Percentiles rank a stretch among this genome's conserved stretches.
These are phyloP conservation scores for Meyerozyma elateridarum DNA, from an alignment of 1,139 yeast species.

Conservation along the genomic window DNA sequence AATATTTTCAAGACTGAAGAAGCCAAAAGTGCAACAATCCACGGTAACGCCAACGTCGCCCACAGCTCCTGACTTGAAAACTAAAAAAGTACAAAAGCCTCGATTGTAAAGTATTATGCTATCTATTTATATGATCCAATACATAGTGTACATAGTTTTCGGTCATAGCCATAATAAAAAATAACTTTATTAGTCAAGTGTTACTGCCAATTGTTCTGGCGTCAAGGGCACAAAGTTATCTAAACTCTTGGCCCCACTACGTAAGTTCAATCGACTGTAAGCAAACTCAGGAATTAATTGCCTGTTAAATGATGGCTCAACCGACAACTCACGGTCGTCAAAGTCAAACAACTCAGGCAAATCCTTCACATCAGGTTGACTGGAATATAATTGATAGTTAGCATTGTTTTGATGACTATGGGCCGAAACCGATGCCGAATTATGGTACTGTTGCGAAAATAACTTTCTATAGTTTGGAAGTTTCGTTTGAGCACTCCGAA, in stretches of 20 bases:
- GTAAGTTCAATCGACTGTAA: constrained; percentile 23
- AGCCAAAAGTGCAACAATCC: constrained; percentile 4
- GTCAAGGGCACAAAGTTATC: constrained; percentile 33
- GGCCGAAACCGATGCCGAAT: constrained; percentile 12
- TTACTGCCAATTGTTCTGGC: constrained; percentile 30
- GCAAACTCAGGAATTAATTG: constrained; percentile 41
- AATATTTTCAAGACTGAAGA: constrained; percentile 23
- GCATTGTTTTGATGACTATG: constrained; percentile 24
- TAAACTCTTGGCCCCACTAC: constrained; percentile 20
- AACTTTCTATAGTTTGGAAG: constrained; percentile 52
- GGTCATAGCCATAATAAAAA: background rate
- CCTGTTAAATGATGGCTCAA: constrained; percentile 31
- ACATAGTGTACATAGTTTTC: constrained; percentile 2
- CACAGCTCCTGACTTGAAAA: background rate
- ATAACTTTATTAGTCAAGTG: constrained; percentile 25
- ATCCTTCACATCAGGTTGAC: constrained; percentile 38
- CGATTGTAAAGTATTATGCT: constrained; percentile 2
- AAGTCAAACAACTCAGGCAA: constrained; percentile 48
- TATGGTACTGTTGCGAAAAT: constrained; percentile 34
- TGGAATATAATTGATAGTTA: constrained; percentile 33
- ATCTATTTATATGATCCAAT: constrained; percentile 1
- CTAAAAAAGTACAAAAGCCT: constrained; percentile 1
- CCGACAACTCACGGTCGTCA: constrained; percentile 44
- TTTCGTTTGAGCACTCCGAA: constrained; percentile 50
- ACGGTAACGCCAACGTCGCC: no score